Evolutionary conservation across 495 filamentous ascomycete species (phyloP), one percentile per base, ranked within the genome.

Genomic region (Cladorrhinum samala): DNA sequence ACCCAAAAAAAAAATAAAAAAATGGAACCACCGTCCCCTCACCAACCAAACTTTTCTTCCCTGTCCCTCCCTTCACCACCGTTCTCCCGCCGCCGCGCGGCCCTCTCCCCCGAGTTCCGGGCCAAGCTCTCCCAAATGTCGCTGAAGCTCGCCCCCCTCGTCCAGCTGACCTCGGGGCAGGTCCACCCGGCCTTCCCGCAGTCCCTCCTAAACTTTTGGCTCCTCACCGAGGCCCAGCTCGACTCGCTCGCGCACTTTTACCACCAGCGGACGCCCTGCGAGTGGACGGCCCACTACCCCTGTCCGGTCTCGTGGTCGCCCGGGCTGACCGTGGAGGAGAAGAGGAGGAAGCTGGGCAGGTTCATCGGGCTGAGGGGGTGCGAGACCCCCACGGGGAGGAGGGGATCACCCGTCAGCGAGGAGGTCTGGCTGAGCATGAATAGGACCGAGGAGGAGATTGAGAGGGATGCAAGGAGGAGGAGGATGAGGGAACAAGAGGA

Each of bases 191-290:
- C 69, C 16, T 94, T 88, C 70, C 89, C 89, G 0, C 51, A 27
- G 0, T 85, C 78, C 0, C 62, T 90, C 13, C 76, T 91, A 1
- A 69, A 77, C 65, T 91, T 83, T 74, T 87, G 85, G 72, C 80
- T 93, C 20, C 78, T 94, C 39, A 89, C 87, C 25, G 77, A 80
- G 56, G 62, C 57, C 18, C 74, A 92, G 65, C 79, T 91, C 39
- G 87, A 94, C 61, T 65, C 65, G 33, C 81, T 95, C 5, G 87
- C 88, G 7, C 69, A 73, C 36, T 85, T 86, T 65, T 93, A 89
- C 68, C 83, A 90, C 67, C 89, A 95, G 64, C 72, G 78, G 42
- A 77, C 83, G 47, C 73, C 82, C 38, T 58, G 68, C 65, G 16
- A 55, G 0, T 80, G 72, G 60, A 84, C 79, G 1, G 47, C 49